phyloP scores from a whole-genome alignment of 441 rosid species.

The Kokia cookei region DNA sequence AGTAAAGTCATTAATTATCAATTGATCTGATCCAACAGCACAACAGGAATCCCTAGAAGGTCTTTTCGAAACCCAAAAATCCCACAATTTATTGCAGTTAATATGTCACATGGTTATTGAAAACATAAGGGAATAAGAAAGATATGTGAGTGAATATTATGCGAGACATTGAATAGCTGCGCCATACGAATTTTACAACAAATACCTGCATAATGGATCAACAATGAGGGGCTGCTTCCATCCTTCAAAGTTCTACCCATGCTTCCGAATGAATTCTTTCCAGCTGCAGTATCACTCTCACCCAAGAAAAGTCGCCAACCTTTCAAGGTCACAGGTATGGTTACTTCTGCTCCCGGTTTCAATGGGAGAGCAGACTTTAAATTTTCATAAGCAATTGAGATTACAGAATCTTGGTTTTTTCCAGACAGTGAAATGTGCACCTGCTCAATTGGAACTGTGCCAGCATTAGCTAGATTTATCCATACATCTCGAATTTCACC shows the following conservation, averaged over 20 bases:
- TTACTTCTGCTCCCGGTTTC: slow-evolving; percentile 82
- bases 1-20: not conserved
- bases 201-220: slow-evolving; percentile 89
- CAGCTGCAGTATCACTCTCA: slow-evolving; percentile 51
- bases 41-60: not conserved
- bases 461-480: slow-evolving; percentile 92
- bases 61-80: not conserved
- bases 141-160: not conserved
- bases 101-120: not conserved
- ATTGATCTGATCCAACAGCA: not conserved
- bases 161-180: not conserved
- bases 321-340: slow-evolving; percentile 74
- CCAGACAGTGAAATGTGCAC: slow-evolving; percentile 92
- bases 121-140: not conserved
- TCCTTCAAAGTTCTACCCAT: slow-evolving; percentile 66
- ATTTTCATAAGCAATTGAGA: slow-evolving; percentile 65
- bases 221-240: slow-evolving; percentile 68
- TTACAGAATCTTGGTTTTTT: slow-evolving; percentile 88
- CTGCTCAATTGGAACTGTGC: slow-evolving; percentile 84
- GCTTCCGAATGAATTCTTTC: slow-evolving; percentile 52
- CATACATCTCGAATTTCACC: slow-evolving; percentile 84
- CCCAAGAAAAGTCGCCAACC: slow-evolving; percentile 77
- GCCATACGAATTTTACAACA: not conserved
- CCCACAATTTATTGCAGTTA: not conserved
- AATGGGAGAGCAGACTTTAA: slow-evolving; percentile 77